Conservation (phyloP, 805 yeast species). For the Schwanniomyces sp. region DNA sequence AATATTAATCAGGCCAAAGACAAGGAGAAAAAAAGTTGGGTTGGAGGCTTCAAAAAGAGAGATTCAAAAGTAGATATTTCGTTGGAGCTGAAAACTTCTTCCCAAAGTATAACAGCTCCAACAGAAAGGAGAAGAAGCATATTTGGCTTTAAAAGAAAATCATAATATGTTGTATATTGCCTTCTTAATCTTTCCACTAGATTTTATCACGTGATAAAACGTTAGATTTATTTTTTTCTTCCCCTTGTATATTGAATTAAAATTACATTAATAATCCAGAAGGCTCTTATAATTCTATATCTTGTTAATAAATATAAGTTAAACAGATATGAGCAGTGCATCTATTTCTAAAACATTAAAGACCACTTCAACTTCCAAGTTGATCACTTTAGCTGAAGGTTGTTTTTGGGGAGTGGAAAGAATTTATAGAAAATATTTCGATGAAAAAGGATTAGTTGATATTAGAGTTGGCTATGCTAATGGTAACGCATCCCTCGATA, state of each 20-base stretch:
- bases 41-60: constrained; percentile 36
- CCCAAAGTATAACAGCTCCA: constrained; percentile 3
- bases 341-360: constrained; percentile 34
- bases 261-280: not conserved
- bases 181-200: not conserved
- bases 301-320: not conserved
- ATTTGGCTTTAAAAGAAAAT: constrained; percentile 37
- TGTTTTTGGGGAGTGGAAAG: constrained; percentile 93
- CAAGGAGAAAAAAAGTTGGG: constrained; percentile 41
- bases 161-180: not conserved
- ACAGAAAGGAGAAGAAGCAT: constrained; percentile 28
- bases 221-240: not conserved
- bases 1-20: not conserved
- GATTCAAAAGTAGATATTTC: constrained; percentile 18
- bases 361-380: constrained; percentile 32
- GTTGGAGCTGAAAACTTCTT: constrained; percentile 1
- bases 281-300: not conserved
- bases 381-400: constrained; percentile 52
- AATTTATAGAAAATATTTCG: constrained; percentile 70
- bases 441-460: constrained; percentile 65
- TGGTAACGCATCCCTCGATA: constrained; percentile 56
- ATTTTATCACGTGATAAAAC: not conserved
- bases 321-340: constrained; percentile 7
- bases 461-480: constrained; percentile 90
- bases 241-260: not conserved